Conservation (phyloP, 129 eudicot genomes). For the Escallonia herrerae region DNA sequence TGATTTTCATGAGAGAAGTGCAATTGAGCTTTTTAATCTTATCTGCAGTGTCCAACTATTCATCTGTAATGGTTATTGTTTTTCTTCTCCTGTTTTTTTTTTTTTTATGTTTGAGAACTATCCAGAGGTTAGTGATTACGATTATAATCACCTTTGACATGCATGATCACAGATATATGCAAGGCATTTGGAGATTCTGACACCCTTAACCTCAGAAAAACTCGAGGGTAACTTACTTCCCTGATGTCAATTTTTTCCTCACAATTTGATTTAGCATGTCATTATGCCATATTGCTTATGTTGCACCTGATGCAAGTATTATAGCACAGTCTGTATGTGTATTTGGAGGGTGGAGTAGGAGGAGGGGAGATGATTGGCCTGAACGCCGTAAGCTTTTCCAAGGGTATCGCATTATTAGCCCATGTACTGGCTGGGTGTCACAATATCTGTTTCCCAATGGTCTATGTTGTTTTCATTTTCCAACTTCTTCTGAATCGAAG, state of each 20-base stretch:
- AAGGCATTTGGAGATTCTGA: constrained; percentile 25
- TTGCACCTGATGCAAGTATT: not conserved
- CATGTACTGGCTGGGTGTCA: no score
- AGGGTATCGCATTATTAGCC: no score
- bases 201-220: constrained; percentile 23
- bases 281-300: not conserved
- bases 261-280: not conserved
- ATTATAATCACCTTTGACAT: constrained; percentile 4
- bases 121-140: not conserved
- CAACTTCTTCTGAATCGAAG: no score
- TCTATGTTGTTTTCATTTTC: no score
- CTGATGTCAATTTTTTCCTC: not conserved
- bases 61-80: not conserved
- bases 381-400: not conserved
- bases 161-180: constrained; percentile 35
- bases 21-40: not conserved
- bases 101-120: not conserved
- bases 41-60: not conserved
- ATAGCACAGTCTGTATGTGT: not conserved
- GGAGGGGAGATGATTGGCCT: not conserved
- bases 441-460: no score
- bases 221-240: constrained; percentile 30
- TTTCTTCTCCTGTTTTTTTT: not conserved
- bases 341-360: not conserved
- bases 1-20: not conserved